phyloP scores from a whole-genome alignment of 1,139 yeast genomes.

The Candida albicans region DNA sequence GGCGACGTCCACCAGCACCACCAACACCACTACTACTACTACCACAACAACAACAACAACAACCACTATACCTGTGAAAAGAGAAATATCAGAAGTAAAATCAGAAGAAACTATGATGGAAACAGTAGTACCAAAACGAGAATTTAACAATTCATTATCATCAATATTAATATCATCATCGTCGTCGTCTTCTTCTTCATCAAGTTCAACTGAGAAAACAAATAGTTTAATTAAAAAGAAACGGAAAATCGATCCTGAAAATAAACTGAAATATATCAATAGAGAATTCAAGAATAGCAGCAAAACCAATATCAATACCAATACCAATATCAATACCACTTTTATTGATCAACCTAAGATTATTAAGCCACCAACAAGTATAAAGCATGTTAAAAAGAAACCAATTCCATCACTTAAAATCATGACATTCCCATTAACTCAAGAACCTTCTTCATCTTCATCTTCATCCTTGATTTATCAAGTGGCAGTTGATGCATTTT shows the following conservation, averaged over 20 bases:
- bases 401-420: slow-evolving; percentile 59
- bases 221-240: slow-evolving; percentile 14
- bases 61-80: too few species aligned
- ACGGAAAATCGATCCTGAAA: slow-evolving; percentile 11
- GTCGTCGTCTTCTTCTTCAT: too few species aligned
- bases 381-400: slow-evolving; percentile 20
- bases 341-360: slow-evolving; percentile 12
- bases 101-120: slow-evolving; percentile 3
- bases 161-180: too few species aligned
- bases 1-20: background rate
- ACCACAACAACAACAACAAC: too few species aligned
- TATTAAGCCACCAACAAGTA: slow-evolving; percentile 25
- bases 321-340: slow-evolving; percentile 10
- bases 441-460: too few species aligned
- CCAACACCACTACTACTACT: background rate
- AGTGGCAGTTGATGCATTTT: slow-evolving; percentile 71
- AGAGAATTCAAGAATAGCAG: slow-evolving; percentile 1
- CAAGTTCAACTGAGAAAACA: slow-evolving; percentile 3
- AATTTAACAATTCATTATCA: too few species aligned
- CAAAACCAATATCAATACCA: background rate
- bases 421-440: slow-evolving; percentile 38
- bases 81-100: background rate
- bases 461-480: slow-evolving; percentile 18
- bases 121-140: slow-evolving; percentile 1
- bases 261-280: too few species aligned